phyloP scores from a whole-genome alignment of 106 monocot genomes.

The Apostasia ramifera region DNA sequence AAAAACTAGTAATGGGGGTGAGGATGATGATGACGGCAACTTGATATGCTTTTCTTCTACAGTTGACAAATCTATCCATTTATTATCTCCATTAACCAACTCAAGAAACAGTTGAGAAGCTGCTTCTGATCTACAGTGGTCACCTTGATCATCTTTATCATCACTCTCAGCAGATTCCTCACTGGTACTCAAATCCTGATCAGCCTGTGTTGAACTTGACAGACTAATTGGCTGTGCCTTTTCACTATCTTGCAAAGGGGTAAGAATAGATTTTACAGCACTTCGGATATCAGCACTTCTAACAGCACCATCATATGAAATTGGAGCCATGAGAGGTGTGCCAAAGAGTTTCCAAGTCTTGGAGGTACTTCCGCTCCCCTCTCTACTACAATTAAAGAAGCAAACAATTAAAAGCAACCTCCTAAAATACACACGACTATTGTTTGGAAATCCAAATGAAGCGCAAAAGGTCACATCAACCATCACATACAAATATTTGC shows the following conservation, averaged over 20 bases:
- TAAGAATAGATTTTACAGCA: conserved; percentile 51
- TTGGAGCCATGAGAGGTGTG: conserved; percentile 52
- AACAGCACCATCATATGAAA: conserved; percentile 37
- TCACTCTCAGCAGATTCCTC: conserved; percentile 14
- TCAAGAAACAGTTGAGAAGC: conserved; percentile 41
- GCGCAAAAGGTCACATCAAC: background rate
- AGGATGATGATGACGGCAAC: conserved; percentile 25
- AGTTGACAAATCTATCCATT: conserved; percentile 44
- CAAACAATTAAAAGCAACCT: too few relatives aligned
- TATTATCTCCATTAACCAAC: conserved; percentile 55
- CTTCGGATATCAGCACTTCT: conserved; percentile 45
- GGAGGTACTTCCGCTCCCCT: conserved; percentile 28
- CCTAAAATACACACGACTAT: too few relatives aligned
- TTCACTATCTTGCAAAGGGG: conserved; percentile 46
- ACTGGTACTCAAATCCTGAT: conserved; percentile 11
- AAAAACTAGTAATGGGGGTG: conserved; percentile 37
- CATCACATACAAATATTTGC: background rate
- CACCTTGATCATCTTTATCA: conserved; percentile 14
- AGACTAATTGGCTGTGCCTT: conserved; percentile 15
- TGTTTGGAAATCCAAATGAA: background rate
- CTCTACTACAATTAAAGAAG: background rate
- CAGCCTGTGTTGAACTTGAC: conserved; percentile 10
- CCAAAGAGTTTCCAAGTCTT: conserved; percentile 62
- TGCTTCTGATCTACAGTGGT: conserved; percentile 1
- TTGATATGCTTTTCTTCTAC: conserved; percentile 42